Percentiles rank a stretch among this genome's conserved stretches.
phyloP scores from a whole-genome alignment of 2,329 filamentous ascomycete species.

The Cadophora sp. region DNA sequence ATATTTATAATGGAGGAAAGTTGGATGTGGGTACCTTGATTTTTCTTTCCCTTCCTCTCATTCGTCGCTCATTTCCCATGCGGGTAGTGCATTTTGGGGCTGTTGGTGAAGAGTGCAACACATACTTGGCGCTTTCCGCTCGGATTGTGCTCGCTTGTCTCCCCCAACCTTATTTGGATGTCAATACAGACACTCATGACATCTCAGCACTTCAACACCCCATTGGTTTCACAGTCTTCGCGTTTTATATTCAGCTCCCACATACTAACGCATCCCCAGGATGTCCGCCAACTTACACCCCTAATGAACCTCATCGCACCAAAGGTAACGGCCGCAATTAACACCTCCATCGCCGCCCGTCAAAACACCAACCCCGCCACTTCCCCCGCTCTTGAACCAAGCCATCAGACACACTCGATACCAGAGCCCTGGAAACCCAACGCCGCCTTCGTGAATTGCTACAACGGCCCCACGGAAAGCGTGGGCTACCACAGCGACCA shows the following conservation, averaged over 20 bases:
- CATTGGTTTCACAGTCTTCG: too few relatives aligned
- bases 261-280: conserved; percentile 50
- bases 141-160: background rate
- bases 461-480: conserved; percentile 78
- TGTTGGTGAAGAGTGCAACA: too few relatives aligned
- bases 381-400: conserved; percentile 68
- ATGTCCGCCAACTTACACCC: conserved; percentile 78
- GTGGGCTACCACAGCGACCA: conserved; percentile 95
- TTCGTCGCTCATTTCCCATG: background rate
- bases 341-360: conserved; percentile 74
- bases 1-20: conserved; percentile 82
- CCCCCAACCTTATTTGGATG: background rate
- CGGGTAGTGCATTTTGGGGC: background rate
- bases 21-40: conserved; percentile 58
- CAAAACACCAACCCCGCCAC: conserved; percentile 66
- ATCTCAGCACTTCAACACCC: too few relatives aligned
- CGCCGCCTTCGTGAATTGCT: conserved; percentile 94
- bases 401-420: conserved; percentile 72
- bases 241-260: too few relatives aligned
- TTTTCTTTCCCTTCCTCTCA: conserved; percentile 1
- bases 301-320: conserved; percentile 73
- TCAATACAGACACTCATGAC: background rate
- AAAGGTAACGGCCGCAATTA: conserved; percentile 77
- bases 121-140: too few relatives aligned
- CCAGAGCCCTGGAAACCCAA: conserved; percentile 78